phyloP scores from a whole-genome alignment of 306 rosid genomes.

The Rubus idaeus region DNA sequence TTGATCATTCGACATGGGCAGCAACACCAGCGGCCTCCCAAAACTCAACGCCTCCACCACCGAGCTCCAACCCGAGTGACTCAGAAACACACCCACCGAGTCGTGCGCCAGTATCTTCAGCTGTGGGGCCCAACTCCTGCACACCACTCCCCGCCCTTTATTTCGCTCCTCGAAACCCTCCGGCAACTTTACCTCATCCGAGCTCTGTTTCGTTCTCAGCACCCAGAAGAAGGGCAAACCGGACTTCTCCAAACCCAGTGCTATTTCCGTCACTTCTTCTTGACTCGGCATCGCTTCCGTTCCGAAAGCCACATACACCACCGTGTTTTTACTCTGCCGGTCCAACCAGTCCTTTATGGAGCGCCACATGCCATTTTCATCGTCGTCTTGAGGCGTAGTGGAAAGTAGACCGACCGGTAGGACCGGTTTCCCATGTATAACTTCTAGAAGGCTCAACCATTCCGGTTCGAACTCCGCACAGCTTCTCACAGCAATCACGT shows the following conservation, averaged over 20 bases:
- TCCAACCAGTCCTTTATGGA: constrained; percentile 39
- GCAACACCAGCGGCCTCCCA: constrained; percentile 27
- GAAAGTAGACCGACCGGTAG: constrained; percentile 18
- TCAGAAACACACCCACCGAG: constrained; percentile 42
- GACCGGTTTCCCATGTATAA: constrained; percentile 3
- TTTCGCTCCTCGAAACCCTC: constrained; percentile 48
- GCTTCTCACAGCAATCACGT: constrained; percentile 14
- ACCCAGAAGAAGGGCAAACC: constrained; percentile 42
- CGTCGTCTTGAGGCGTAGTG: not conserved
- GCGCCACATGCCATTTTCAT: not conserved
- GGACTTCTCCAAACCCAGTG: constrained; percentile 44
- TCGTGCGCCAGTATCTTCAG: constrained; percentile 38
- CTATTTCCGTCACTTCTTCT: constrained; percentile 26
- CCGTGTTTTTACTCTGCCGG: constrained; percentile 22
- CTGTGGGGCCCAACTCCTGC: constrained; percentile 44
- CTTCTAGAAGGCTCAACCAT: constrained; percentile 15
- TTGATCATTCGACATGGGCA: constrained; percentile 30
- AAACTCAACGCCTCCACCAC: constrained; percentile 34
- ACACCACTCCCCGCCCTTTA: constrained; percentile 35
- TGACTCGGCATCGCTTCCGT: constrained; percentile 41
- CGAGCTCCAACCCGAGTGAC: constrained; percentile 52
- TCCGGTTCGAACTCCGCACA: constrained; percentile 19
- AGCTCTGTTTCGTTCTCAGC: constrained; percentile 22
- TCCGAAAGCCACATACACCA: constrained; percentile 55
- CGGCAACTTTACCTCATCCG: constrained; percentile 29